These are phyloP conservation scores for Pharus latifolius DNA, from an alignment of 176 grass and related monocot species.

Conservation along the genomic window DNA sequence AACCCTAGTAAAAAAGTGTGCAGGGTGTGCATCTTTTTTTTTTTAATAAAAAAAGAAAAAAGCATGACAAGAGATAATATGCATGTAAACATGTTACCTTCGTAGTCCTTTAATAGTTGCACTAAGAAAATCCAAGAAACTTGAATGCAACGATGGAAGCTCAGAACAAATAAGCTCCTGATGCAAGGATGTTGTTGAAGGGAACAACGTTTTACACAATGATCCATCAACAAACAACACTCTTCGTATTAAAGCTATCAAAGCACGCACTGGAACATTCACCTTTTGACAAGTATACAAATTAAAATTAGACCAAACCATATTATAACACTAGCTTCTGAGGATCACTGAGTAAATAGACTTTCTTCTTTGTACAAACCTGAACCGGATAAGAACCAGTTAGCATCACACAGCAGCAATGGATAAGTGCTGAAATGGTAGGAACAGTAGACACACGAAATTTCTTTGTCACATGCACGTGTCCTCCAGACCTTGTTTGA, in stretches of 20 bases:
- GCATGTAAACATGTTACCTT: constrained; percentile 39
- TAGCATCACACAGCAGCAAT: constrained; percentile 70
- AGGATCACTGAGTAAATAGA: constrained; percentile 5
- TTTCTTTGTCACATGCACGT: constrained; percentile 50
- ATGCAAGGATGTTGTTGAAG: constrained; percentile 80
- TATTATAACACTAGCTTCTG: neutral
- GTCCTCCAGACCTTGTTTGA: constrained; percentile 29
- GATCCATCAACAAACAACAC: constrained; percentile 66
- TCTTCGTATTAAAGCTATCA: constrained; percentile 56
- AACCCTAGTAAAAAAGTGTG: neutral
- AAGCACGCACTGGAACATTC: constrained; percentile 43
- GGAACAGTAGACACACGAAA: constrained; percentile 49
- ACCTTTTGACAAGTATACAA: constrained; percentile 40
- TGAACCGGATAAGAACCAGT: constrained; percentile 80
- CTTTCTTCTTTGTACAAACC: constrained; percentile 33
- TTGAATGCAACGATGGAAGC: constrained; percentile 62
- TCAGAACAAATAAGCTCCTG: constrained; percentile 91
- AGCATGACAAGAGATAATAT: constrained; percentile 12
- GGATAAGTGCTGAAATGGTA: constrained; percentile 51
- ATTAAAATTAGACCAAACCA: neutral
- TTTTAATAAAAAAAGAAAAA: too few relatives aligned
- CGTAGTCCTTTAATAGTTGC: constrained; percentile 68
- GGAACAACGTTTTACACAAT: constrained; percentile 44
- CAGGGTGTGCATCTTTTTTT: neutral
- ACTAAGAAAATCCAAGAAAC: constrained; percentile 71